phyloP scores from a whole-genome alignment of 352 stramenopile species.

The Phytophthora kernoviae region DNA sequence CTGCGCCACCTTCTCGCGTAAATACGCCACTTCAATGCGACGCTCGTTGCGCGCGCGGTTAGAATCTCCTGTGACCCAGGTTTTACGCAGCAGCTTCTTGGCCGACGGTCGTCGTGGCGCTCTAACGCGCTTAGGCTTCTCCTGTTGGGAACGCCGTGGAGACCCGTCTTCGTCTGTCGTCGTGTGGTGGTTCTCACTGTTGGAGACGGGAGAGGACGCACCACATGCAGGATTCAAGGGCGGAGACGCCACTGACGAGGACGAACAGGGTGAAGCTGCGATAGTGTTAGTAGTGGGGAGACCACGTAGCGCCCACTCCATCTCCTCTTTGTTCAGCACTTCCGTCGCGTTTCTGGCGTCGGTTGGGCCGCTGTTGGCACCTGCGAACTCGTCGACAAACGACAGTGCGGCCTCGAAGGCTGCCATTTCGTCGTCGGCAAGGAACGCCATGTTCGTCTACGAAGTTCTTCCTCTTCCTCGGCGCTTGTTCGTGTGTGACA shows the following conservation, averaged over 20 bases:
- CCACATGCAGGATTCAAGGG: slow-evolving; percentile 2
- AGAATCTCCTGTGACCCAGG: slow-evolving; percentile 34
- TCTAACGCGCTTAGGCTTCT: slow-evolving; percentile 26
- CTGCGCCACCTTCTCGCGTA: slow-evolving; percentile 41
- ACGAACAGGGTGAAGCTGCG: slow-evolving; percentile 16
- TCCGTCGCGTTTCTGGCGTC: not conserved
- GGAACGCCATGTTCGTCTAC: slow-evolving; percentile 21
- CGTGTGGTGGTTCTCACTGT: slow-evolving; percentile 28
- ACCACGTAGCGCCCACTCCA: slow-evolving; percentile 28
- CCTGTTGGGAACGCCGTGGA: slow-evolving; percentile 8
- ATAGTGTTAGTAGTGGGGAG: not conserved
- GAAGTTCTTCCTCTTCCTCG: no score
- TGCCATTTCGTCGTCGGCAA: slow-evolving; percentile 40
- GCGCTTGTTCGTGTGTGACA: no score
- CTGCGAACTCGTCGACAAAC: slow-evolving; percentile 39
- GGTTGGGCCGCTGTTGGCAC: not conserved
- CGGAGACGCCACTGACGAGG: slow-evolving; percentile 18
- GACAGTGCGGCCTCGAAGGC: slow-evolving; percentile 36
- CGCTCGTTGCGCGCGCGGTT: slow-evolving; percentile 48
- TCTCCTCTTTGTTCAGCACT: slow-evolving; percentile 27
- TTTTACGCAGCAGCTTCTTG: slow-evolving; percentile 43
- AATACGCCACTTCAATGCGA: slow-evolving; percentile 45
- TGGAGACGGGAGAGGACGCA: slow-evolving; percentile 22
- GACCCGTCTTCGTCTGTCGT: slow-evolving; percentile 33
- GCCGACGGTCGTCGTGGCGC: slow-evolving; percentile 22